These are phyloP conservation scores for Triangularia verruculosa DNA, from an alignment of 2,329 filamentous ascomycete genomes.

Conservation along the genomic window DNA sequence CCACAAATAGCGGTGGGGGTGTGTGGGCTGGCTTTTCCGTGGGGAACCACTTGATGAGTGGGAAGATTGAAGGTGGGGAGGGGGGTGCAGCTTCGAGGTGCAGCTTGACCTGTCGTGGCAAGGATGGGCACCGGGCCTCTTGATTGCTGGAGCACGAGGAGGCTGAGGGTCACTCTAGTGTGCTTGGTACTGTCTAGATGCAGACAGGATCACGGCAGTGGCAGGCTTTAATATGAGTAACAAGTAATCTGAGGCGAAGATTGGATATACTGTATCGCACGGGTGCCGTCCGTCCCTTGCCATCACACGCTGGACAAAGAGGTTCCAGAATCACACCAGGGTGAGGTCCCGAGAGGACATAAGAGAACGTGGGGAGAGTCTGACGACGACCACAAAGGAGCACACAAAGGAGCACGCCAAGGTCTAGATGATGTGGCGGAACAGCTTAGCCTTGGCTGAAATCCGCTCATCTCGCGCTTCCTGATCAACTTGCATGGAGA, in stretches of 20 bases:
- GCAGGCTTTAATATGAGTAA: background rate
- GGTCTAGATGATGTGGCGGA: background rate
- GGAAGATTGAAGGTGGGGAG: constrained; percentile 1
- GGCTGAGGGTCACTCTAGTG: background rate
- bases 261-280: background rate
- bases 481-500: background rate
- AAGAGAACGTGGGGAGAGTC: background rate
- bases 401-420: no score
- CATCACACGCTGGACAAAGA: background rate
- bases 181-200: background rate
- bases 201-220: background rate
- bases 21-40: background rate
- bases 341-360: background rate
- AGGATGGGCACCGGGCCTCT: background rate
- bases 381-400: background rate
- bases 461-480: background rate
- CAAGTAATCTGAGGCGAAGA: background rate
- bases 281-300: background rate
- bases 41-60: background rate
- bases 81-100: background rate
- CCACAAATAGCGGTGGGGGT: constrained; percentile 8
- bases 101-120: background rate
- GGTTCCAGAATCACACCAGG: background rate
- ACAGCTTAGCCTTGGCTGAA: background rate
- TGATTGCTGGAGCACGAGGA: background rate